Evolutionary conservation across 106 monocot genomes (phyloP).

Genomic region (Dioscorea alata): DNA sequence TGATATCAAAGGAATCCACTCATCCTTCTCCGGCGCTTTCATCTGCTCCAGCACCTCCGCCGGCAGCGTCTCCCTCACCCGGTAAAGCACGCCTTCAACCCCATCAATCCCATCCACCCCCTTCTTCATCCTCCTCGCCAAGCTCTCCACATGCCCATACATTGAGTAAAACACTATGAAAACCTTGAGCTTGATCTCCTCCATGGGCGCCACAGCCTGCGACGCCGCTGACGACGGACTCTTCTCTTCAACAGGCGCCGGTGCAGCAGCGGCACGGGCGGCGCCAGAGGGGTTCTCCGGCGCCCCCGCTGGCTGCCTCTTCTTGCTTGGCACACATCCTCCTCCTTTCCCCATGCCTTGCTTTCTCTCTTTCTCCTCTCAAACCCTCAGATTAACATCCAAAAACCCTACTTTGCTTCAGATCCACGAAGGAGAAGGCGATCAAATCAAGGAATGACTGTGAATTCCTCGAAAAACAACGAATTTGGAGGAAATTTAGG

Average conservation of each 20-base stretch:
- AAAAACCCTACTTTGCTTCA: too few species aligned
- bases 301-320: conserved; percentile 7
- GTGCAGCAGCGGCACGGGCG: not conserved
- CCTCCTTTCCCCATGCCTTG: conserved; percentile 44
- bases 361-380: not conserved
- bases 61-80: conserved; percentile 67
- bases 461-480: too few species aligned
- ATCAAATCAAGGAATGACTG: too few species aligned
- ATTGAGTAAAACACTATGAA: conserved; percentile 53
- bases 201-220: not conserved
- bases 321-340: conserved; percentile 55
- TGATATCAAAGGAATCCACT: conserved; percentile 24
- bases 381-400: not conserved
- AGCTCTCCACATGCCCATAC: conserved; percentile 41
- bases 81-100: conserved; percentile 42
- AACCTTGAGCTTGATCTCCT: conserved; percentile 18
- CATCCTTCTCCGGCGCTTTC: conserved; percentile 34
- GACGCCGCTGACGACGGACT: not conserved
- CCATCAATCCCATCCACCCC: conserved; percentile 44
- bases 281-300: not conserved
- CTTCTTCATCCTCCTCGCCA: conserved; percentile 33
- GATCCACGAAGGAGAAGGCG: too few species aligned
- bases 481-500: too few species aligned
- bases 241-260: conserved; percentile 9
- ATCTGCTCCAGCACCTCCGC: conserved; percentile 50